phyloP scores from a whole-genome alignment of 2,329 filamentous ascomycete species.

The Fusarium lateritium region DNA sequence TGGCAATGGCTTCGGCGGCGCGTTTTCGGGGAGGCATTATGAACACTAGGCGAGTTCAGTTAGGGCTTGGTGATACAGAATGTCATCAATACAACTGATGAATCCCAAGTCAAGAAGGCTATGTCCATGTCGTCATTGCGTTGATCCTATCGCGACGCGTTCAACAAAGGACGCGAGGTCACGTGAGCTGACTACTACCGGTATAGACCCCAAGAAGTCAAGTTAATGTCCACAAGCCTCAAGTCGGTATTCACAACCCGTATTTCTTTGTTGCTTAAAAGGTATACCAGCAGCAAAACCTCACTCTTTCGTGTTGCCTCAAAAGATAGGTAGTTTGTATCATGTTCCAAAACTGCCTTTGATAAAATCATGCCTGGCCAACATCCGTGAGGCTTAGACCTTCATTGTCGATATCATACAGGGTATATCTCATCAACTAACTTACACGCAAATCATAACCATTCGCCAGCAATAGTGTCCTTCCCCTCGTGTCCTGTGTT shows the following conservation, averaged over 20 bases:
- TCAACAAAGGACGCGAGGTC: slow-evolving; percentile 42
- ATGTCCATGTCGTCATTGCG: slow-evolving; percentile 46
- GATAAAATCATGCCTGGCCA: no score
- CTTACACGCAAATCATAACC: background rate
- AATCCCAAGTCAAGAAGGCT: background rate
- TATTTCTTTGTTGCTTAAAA: no score
- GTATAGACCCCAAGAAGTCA: background rate
- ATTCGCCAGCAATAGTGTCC: background rate
- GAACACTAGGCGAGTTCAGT: background rate
- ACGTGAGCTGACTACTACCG: slow-evolving; percentile 37
- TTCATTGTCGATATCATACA: background rate
- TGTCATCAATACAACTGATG: slow-evolving; percentile 1
- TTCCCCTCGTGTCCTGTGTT: background rate
- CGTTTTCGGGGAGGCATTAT: slow-evolving; percentile 60
- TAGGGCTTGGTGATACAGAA: background rate
- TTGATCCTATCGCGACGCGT: slow-evolving; percentile 46
- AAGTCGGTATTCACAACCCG: no score
- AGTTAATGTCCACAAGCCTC: no score
- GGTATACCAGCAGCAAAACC: no score
- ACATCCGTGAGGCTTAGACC: background rate
- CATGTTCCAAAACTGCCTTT: no score
- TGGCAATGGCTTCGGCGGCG: slow-evolving; percentile 50
- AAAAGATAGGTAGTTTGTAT: no score
- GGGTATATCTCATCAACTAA: slow-evolving; percentile 7
- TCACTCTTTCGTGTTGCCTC: no score